Conservation (phyloP, 805 yeast genomes). For the Kodamaea leandrae region DNA sequence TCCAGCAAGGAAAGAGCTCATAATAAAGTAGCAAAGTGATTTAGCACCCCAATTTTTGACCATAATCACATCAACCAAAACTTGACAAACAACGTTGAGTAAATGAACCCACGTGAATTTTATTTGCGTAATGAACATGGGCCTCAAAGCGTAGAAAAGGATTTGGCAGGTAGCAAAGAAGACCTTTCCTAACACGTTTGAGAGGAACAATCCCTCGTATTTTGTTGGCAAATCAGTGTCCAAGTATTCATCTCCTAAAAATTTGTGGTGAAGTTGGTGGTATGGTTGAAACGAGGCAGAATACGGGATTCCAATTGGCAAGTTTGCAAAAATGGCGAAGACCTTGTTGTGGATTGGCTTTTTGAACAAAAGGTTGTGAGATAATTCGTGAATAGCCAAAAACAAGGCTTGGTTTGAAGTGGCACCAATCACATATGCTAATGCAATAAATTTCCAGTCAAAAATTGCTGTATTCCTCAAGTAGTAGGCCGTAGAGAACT, state of each 20-base stretch:
- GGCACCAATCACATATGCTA: slow-evolving; percentile 82
- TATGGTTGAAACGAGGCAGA: slow-evolving; percentile 87
- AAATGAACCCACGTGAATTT: slow-evolving; percentile 74
- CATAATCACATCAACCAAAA: slow-evolving; percentile 55
- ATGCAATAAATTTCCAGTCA: slow-evolving; percentile 50
- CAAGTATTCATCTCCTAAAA: slow-evolving; percentile 74
- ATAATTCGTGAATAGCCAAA: slow-evolving; percentile 83
- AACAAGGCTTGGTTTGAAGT: slow-evolving; percentile 82
- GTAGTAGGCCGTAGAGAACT: slow-evolving; percentile 60
- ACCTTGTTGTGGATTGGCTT: slow-evolving; percentile 74
- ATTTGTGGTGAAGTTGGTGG: slow-evolving; percentile 89
- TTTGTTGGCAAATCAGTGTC: slow-evolving; percentile 89
- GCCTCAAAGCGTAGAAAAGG: slow-evolving; percentile 84
- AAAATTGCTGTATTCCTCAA: slow-evolving; percentile 55
- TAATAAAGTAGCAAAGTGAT: slow-evolving; percentile 61
- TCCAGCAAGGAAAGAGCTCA: slow-evolving; percentile 85
- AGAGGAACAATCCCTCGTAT: slow-evolving; percentile 69
- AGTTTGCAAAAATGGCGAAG: slow-evolving; percentile 71
- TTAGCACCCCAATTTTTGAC: slow-evolving; percentile 62
- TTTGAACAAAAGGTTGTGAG: slow-evolving; percentile 81
- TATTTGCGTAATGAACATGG: slow-evolving; percentile 78
- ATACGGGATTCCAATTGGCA: slow-evolving; percentile 89
- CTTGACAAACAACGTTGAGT: slow-evolving; percentile 61
- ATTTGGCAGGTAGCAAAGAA: slow-evolving; percentile 89
- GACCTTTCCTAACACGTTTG: slow-evolving; percentile 80